Conservation (phyloP, 1,139 yeast genomes). For the Suhomyces bokatorum region DNA sequence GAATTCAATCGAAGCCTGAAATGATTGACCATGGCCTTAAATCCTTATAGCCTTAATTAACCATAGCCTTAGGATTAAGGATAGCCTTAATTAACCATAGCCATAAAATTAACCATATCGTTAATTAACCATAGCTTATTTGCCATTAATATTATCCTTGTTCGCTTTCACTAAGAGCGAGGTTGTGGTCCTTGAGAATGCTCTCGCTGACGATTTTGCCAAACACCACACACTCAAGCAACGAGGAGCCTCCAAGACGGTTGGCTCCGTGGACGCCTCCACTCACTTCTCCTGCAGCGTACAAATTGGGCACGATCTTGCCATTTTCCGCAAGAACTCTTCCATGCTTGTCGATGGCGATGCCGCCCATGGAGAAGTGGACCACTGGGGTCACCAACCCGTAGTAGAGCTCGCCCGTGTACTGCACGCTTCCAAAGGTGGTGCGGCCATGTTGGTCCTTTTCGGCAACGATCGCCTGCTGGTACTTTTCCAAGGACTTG, state of each 20-base stretch:
- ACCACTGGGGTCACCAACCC: constrained; percentile 42
- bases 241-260: constrained; percentile 39
- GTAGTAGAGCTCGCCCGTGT: constrained; percentile 21
- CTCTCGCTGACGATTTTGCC: constrained; percentile 26
- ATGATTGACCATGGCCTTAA: no score
- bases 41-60: no score
- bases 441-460: constrained; percentile 24
- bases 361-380: constrained; percentile 45
- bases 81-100: no score
- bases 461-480: constrained; percentile 12
- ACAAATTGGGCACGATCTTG: constrained; percentile 24
- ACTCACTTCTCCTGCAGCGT: constrained; percentile 42
- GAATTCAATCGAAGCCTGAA: no score
- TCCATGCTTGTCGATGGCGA: constrained; percentile 29
- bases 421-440: constrained; percentile 19
- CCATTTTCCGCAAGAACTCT: constrained; percentile 26
- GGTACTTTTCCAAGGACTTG: constrained; percentile 18
- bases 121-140: no score
- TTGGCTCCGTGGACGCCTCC: constrained; percentile 44
- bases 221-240: constrained; percentile 43
- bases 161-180: constrained; percentile 1
- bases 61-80: no score
- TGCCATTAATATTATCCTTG: no score
- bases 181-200: constrained; percentile 6
- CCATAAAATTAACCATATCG: no score